Conservation (phyloP, 495 filamentous ascomycete species). For the Elaphomyces granulatus region DNA sequence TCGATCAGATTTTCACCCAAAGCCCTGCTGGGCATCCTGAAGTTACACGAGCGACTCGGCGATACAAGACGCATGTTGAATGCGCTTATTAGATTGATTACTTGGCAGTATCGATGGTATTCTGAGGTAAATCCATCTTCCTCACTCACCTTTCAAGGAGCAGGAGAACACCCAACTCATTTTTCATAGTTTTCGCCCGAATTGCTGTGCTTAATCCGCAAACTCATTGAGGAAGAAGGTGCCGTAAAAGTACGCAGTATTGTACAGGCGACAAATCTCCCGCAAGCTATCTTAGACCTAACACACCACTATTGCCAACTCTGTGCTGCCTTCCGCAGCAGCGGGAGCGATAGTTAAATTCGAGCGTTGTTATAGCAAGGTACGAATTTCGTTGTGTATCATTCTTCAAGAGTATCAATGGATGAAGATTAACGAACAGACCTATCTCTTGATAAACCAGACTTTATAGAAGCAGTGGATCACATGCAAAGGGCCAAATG, state of each 20-base stretch:
- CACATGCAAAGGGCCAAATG: no score
- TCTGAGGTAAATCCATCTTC: constrained; percentile 51
- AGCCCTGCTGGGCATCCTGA: constrained; percentile 71
- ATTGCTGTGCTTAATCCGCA: constrained; percentile 71
- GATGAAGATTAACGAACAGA: no score
- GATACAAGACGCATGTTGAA: constrained; percentile 64
- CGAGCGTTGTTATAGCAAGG: no score
- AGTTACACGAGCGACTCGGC: constrained; percentile 55
- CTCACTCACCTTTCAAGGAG: neutral
- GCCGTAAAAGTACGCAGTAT: constrained; percentile 96
- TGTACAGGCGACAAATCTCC: constrained; percentile 85
- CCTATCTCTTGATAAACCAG: no score
- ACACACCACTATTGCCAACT: constrained; percentile 93
- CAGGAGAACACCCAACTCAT: constrained; percentile 3
- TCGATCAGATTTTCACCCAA: constrained; percentile 75
- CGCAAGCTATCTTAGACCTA: constrained; percentile 82
- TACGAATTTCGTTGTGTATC: no score
- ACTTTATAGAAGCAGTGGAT: no score
- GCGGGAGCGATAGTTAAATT: constrained; percentile 69
- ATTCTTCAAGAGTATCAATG: no score
- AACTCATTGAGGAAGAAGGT: constrained; percentile 91
- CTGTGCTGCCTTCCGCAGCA: constrained; percentile 88
- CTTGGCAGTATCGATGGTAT: constrained; percentile 99
- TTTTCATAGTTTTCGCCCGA: constrained; percentile 73
- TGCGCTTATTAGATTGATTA: constrained; percentile 71